Conservation (phyloP, 768 basidiomycete species). For the Lepiota venenata region DNA sequence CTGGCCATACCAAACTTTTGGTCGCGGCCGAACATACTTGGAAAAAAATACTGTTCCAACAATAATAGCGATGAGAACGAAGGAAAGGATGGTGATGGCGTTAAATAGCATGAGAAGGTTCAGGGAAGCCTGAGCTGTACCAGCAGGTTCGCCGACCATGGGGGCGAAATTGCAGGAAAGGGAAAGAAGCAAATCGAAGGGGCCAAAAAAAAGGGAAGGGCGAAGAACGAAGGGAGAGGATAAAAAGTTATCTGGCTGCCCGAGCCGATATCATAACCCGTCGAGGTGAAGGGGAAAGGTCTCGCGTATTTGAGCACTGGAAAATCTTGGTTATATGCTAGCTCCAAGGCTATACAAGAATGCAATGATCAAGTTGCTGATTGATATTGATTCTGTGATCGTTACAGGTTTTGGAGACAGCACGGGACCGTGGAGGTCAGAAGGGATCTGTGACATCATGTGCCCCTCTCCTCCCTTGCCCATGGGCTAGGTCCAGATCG, state of each 20-base stretch:
- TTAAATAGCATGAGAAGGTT: conserved; percentile 2
- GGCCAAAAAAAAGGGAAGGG: neutral
- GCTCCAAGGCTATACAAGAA: no score
- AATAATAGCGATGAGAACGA: neutral
- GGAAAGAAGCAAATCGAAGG: neutral
- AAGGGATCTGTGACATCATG: conserved; percentile 11
- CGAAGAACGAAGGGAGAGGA: neutral
- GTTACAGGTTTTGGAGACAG: no score
- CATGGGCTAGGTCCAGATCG: neutral
- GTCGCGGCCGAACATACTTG: conserved; percentile 1
- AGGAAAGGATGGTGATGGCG: conserved; percentile 1
- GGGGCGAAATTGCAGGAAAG: no score
- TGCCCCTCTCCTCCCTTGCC: neutral
- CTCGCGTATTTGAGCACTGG: no score
- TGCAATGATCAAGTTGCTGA: no score
- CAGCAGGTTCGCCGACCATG: neutral
- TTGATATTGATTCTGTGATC: neutral
- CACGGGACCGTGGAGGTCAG: no score
- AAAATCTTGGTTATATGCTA: no score
- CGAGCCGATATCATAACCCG: neutral
- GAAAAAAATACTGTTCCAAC: conserved; percentile 4
- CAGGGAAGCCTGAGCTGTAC: neutral
- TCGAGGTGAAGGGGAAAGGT: neutral
- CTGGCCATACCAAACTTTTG: conserved; percentile 8
- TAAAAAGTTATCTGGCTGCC: neutral